Conservation (phyloP, 805 yeast genomes). For the Ogataea pilisensis region DNA sequence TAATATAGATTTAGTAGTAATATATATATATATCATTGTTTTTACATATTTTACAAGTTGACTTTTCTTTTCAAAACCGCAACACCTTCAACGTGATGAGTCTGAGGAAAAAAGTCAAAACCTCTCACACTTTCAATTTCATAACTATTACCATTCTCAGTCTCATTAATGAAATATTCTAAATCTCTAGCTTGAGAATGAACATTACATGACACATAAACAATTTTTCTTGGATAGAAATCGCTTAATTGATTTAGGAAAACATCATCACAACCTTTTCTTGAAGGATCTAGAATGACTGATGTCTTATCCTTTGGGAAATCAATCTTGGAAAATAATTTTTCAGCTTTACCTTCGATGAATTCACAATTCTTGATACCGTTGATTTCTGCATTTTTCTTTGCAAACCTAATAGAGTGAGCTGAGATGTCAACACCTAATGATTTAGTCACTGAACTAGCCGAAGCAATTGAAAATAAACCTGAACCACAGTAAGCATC, state of each 20-base stretch:
- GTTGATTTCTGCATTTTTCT: conserved; percentile 72
- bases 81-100: conserved; percentile 55
- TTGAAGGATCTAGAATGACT: conserved; percentile 92
- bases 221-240: conserved; percentile 79
- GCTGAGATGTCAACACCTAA: conserved; percentile 94
- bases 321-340: conserved; percentile 73
- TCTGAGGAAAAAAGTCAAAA: conserved; percentile 84
- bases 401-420: conserved; percentile 86
- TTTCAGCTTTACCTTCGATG: conserved; percentile 89
- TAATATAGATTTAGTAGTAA: neutral
- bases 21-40: too few relatives aligned
- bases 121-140: conserved; percentile 82
- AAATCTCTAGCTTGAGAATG: conserved; percentile 96
- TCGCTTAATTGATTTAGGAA: conserved; percentile 82
- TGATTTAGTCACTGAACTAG: conserved; percentile 74
- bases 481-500: conserved; percentile 42
- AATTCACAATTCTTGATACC: conserved; percentile 75
- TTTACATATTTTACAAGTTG: too few relatives aligned
- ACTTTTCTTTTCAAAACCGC: conserved; percentile 35
- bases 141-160: conserved; percentile 60
- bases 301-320: conserved; percentile 76
- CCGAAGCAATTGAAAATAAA: conserved; percentile 82
- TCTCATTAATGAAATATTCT: conserved; percentile 70
- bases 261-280: conserved; percentile 92
- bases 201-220: conserved; percentile 96